Conservation (phyloP, 495 filamentous ascomycete species). For the Daldinia decipiens region DNA sequence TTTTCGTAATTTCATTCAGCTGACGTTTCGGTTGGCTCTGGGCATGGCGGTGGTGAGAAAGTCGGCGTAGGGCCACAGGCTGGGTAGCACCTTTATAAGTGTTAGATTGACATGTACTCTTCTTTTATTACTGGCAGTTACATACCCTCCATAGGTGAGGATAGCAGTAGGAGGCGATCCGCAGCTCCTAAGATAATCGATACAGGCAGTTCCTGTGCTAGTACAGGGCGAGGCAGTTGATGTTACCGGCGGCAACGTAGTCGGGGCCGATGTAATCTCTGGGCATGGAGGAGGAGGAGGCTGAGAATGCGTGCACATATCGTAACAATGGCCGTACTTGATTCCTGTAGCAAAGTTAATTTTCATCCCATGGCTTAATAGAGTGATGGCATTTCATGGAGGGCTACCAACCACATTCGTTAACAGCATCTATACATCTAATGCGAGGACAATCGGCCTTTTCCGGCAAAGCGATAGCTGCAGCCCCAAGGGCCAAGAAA, state of each 20-base stretch:
- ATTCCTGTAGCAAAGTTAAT: conserved; percentile 27
- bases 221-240: conserved; percentile 28
- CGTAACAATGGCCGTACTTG: conserved; percentile 37
- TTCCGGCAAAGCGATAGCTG: conserved; percentile 18
- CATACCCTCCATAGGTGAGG: conserved; percentile 45
- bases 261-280: not conserved
- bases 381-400: not conserved
- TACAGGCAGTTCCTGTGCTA: conserved; percentile 40
- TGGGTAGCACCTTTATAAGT: conserved; percentile 37
- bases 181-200: conserved; percentile 39
- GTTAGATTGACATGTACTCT: not conserved
- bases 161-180: conserved; percentile 44
- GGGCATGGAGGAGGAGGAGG: conserved; percentile 38
- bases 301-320: conserved; percentile 28
- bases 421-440: conserved; percentile 31
- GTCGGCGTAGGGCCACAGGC: conserved; percentile 40
- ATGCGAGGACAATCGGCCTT: conserved; percentile 25
- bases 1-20: not conserved
- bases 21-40: not conserved
- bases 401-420: conserved; percentile 25
- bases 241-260: conserved; percentile 9
- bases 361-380: not conserved
- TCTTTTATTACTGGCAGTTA: not conserved
- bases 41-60: conserved; percentile 43
- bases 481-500: conserved; percentile 20